phyloP scores from a whole-genome alignment of 345 rosid genomes.

The Linum tenue region DNA sequence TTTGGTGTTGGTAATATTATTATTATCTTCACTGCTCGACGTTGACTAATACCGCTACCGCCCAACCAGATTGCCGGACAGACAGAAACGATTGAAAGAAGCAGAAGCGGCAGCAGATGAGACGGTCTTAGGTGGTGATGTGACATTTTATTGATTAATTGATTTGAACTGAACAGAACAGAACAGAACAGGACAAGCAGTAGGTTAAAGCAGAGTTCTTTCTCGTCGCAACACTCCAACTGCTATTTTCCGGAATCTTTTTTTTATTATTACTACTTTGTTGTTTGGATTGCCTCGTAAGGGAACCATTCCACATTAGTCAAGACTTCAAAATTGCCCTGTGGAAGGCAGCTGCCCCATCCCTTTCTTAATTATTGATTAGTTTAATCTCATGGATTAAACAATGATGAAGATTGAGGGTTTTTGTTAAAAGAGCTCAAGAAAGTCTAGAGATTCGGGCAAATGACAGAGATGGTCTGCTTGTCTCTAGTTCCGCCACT shows the following conservation, averaged over 20 bases:
- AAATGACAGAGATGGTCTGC: conserved; percentile 44
- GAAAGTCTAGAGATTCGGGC: conserved; percentile 42
- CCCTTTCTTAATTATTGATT: neutral
- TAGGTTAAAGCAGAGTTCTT: neutral
- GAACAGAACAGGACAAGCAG: neutral
- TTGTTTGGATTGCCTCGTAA: neutral
- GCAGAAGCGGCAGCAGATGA: neutral
- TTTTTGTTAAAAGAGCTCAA: too few species aligned
- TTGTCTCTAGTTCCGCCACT: conserved; percentile 22
- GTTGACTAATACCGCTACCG: neutral
- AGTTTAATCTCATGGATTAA: neutral
- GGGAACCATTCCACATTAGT: too few species aligned
- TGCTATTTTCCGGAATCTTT: neutral
- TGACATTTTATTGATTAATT: neutral
- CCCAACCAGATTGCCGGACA: neutral
- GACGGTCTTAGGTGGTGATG: neutral
- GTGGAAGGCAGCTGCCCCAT: neutral
- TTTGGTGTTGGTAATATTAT: too few species aligned
- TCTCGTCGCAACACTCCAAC: neutral
- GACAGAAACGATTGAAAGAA: neutral
- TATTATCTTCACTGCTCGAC: neutral
- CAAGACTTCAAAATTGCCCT: too few species aligned
- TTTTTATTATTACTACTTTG: neutral
- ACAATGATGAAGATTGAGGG: too few species aligned
- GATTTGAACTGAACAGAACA: neutral